Base-by-base conservation (phyloP, 331 rosid species). In the Telfairia occidentalis region DNA sequence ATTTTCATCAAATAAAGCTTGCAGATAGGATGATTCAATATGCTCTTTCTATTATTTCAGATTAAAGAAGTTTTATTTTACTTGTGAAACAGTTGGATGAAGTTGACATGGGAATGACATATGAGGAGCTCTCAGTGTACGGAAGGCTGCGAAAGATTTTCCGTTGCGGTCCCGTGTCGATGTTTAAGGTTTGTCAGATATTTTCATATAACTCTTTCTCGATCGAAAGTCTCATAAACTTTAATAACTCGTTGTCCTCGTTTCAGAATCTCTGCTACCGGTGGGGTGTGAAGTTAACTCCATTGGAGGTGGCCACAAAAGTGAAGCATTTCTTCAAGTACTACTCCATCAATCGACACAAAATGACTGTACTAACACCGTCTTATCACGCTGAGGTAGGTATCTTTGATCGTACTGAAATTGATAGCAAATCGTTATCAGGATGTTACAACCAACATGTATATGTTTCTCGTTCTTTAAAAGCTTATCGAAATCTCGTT, bases 361-460 rank as follows among this genome's bases (percentile, higher is more conserved):
- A 95, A 82, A 90, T 95, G 98, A 92, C 97, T 0, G 91, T 86
- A 8, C 46, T 90, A 80, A 91, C 97, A 38, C 98, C 98, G 18
- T 91, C 97, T 50, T 95, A 91, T 84, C 98, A 95, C 24, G 97
- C 96, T 9, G 98, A 95, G 96, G 97, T 94, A 91, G 92, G 96
- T 94, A 82, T 49, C 75, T 40, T 35, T 23, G 23, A 28, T 60
- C 65, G 52, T 50, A 19, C 30, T 40, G 30, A 21, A 21, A 43
- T 70, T 13, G 5, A n/a, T 59, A 35, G 37, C 12, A 57, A 11
- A 57, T 23, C 21, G 38, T 18, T 59, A 29, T 59, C 40, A 29
- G 11, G 26, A 52, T n/a, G 18, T 35, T 3, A 53, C n/a, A 19
- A 9, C 19, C 34, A 52, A 35, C 32, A 10, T 54, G 0, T 9